Percentiles rank a stretch among this genome's conserved stretches.
Evolutionary conservation across 2,329 filamentous ascomycete genomes (phyloP).

Genomic region (Fusarium compactum): DNA sequence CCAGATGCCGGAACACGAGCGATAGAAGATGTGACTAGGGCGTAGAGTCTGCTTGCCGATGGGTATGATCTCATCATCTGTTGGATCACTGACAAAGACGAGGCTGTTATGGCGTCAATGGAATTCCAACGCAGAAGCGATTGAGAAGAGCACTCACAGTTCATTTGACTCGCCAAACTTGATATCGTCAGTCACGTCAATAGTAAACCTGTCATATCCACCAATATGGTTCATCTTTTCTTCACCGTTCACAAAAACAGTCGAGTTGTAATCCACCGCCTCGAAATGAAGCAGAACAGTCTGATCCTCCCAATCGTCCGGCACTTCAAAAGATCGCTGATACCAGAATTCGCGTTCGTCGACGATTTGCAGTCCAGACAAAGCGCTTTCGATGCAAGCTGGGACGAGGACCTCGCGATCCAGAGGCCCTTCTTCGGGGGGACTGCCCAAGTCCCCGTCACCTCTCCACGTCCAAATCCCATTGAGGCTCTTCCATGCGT

Average conservation of each 20-base stretch:
- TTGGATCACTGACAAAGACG: slow-evolving; percentile 75
- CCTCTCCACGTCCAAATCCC: slow-evolving; percentile 68
- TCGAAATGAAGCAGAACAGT: slow-evolving; percentile 29
- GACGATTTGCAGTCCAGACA: slow-evolving; percentile 62
- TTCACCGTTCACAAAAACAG: slow-evolving; percentile 20
- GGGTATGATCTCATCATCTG: slow-evolving; percentile 71
- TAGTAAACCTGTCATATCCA: slow-evolving; percentile 28
- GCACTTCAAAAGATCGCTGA: slow-evolving; percentile 49
- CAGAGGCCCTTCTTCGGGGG: slow-evolving; percentile 8
- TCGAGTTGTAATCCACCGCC: slow-evolving; percentile 35
- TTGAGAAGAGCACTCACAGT: background rate
- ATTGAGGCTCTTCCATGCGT: slow-evolving; percentile 67
- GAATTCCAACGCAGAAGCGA: accelerated
- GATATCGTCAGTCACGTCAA: slow-evolving; percentile 20
- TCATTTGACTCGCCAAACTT: slow-evolving; percentile 27
- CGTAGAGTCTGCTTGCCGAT: slow-evolving; percentile 73
- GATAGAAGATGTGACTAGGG: slow-evolving; percentile 76
- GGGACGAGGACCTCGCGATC: slow-evolving; percentile 57
- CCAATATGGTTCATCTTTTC: slow-evolving; percentile 32
- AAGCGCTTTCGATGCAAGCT: slow-evolving; percentile 59
- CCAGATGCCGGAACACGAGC: slow-evolving; percentile 80
- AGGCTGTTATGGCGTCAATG: background rate
- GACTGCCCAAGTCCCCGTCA: slow-evolving; percentile 24
- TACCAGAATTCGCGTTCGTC: slow-evolving; percentile 62
- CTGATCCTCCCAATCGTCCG: slow-evolving; percentile 8